phyloP scores from a whole-genome alignment of 331 rosid species.

The Quercus phellos region DNA sequence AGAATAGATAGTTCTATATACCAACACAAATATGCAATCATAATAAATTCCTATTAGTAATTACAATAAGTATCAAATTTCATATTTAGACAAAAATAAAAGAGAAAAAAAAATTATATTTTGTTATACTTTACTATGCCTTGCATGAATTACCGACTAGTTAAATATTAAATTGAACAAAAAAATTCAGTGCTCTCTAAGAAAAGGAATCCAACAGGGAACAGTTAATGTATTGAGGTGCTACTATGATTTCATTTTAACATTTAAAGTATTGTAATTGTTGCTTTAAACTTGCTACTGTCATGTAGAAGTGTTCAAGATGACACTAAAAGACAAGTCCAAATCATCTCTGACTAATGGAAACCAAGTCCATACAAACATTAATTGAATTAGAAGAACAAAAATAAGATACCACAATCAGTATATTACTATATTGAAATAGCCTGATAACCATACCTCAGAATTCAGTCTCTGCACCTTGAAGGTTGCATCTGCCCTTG shows the following conservation, averaged over 20 bases:
- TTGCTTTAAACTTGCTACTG: constrained; percentile 10
- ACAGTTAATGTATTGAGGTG: neutral
- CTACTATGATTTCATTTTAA: neutral
- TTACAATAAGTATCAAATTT: no score
- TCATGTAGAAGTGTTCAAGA: neutral
- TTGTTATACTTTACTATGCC: no score
- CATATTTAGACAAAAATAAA: no score
- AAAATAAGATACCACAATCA: neutral
- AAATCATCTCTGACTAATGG: neutral
- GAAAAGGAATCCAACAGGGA: neutral
- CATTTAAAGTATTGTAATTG: neutral
- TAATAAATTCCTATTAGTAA: no score
- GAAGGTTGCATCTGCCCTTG: constrained; percentile 89
- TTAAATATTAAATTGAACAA: neutral
- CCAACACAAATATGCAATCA: no score
- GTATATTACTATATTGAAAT: neutral
- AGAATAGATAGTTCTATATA: no score
- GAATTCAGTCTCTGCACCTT: constrained; percentile 82
- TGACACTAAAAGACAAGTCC: neutral
- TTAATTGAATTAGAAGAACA: neutral
- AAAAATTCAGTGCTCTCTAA: neutral
- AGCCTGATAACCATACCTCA: constrained; percentile 57
- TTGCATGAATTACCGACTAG: no score
- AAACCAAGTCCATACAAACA: neutral
- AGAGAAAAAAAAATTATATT: no score